Percentiles rank a stretch among this genome's conserved stretches.
These are phyloP conservation scores for Gamarada debralockiae DNA, from an alignment of 495 filamentous ascomycete species.

Conservation along the genomic window DNA sequence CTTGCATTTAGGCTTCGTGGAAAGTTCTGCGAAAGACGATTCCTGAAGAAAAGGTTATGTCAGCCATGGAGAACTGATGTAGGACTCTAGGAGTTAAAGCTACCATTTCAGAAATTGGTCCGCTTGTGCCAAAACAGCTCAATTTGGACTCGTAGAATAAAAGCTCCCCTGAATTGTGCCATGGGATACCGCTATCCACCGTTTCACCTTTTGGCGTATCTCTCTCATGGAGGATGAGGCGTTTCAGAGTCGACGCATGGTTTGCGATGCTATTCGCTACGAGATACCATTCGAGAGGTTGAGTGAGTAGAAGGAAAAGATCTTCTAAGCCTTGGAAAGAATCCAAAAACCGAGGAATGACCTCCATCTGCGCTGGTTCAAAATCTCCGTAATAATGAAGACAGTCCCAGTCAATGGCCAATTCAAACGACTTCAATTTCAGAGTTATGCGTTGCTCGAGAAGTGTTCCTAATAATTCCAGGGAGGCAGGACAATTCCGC, in stretches of 20 bases:
- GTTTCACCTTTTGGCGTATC: background rate
- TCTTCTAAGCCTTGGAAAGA: background rate
- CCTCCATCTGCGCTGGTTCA: background rate
- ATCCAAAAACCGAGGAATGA: background rate
- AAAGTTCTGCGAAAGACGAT: background rate
- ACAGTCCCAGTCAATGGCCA: background rate
- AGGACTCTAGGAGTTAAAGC: background rate
- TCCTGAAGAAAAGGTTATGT: background rate
- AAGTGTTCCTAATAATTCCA: background rate
- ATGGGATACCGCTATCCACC: background rate
- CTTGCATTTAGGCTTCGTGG: background rate
- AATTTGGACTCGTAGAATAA: background rate
- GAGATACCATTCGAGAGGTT: background rate
- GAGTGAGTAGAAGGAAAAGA: background rate
- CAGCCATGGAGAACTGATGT: too few relatives aligned
- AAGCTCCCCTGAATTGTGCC: background rate
- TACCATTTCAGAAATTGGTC: background rate
- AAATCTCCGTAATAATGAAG: background rate
- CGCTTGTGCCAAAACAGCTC: background rate
- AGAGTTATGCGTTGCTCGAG: background rate
- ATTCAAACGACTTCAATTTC: background rate
- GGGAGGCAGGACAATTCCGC: background rate
- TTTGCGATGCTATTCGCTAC: background rate
- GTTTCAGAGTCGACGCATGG: background rate
- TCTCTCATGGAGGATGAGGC: background rate